Evolutionary conservation across 768 basidiomycete genomes (phyloP).

Genomic region (Mycena vulgaris): DNA sequence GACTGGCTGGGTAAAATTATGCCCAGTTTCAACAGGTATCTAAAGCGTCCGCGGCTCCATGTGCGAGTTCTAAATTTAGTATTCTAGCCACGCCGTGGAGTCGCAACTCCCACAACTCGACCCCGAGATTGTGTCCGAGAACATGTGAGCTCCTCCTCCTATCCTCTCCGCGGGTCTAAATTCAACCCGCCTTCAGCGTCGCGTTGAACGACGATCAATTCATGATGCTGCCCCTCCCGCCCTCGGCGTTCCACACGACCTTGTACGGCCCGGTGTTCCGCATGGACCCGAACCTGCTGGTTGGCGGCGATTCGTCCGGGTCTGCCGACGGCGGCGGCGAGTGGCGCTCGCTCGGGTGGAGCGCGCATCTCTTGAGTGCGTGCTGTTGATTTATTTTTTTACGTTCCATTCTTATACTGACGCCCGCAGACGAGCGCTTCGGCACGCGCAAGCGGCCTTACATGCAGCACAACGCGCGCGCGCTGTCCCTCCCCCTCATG

Average conservation of each 20-base stretch:
- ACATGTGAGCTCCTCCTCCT: slow-evolving; percentile 34
- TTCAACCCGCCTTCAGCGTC: slow-evolving; percentile 30
- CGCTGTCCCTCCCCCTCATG: slow-evolving; percentile 50
- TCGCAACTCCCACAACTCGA: slow-evolving; percentile 51
- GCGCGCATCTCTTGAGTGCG: slow-evolving; percentile 52
- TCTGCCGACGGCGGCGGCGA: slow-evolving; percentile 48
- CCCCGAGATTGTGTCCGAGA: slow-evolving; percentile 46
- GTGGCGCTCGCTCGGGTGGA: slow-evolving; percentile 56
- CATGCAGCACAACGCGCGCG: slow-evolving; percentile 57
- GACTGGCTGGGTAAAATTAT: slow-evolving; percentile 35
- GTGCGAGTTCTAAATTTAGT: slow-evolving; percentile 10
- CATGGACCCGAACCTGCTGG: slow-evolving; percentile 50
- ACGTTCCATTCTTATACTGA: background rate
- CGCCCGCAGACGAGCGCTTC: slow-evolving; percentile 49
- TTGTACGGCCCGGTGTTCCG: slow-evolving; percentile 57
- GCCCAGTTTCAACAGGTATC: slow-evolving; percentile 55
- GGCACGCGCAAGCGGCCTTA: slow-evolving; percentile 56
- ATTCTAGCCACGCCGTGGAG: slow-evolving; percentile 52
- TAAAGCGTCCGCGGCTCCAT: background rate
- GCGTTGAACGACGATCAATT: slow-evolving; percentile 61
- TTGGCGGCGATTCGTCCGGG: slow-evolving; percentile 42
- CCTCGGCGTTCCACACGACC: slow-evolving; percentile 51
- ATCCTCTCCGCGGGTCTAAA: background rate
- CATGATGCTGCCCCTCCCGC: slow-evolving; percentile 46
- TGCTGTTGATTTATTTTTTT: background rate